phyloP scores from a whole-genome alignment of 768 basidiomycete genomes.

The Agaricus subrufescens region DNA sequence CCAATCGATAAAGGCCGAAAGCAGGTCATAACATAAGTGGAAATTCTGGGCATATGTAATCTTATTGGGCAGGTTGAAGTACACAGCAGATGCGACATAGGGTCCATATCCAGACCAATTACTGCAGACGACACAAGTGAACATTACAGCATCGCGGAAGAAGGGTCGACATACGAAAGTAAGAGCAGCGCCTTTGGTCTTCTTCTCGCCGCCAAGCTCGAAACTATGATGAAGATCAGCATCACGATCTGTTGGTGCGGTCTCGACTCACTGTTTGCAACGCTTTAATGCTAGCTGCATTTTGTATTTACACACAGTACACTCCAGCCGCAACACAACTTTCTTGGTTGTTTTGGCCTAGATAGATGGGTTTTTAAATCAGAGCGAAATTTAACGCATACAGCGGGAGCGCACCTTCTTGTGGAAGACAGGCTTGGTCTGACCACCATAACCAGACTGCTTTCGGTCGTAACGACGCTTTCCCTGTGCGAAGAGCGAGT shows the following conservation, averaged over 20 bases:
- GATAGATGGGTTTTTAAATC: neutral
- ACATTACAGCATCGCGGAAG: neutral
- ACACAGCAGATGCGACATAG: conserved; percentile 17
- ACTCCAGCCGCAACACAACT: conserved; percentile 96
- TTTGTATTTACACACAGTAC: conserved; percentile 98
- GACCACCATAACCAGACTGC: conserved; percentile 98
- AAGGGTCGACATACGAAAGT: conserved; percentile 69
- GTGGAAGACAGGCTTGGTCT: conserved; percentile 99
- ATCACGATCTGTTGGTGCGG: neutral
- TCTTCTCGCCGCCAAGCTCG: conserved; percentile 99
- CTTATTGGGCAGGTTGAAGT: conserved; percentile 22
- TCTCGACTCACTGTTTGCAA: conserved; percentile 88
- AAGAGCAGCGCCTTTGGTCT: conserved; percentile 96
- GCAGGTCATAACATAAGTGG: neutral
- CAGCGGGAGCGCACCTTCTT: conserved; percentile 71
- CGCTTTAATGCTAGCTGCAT: conserved; percentile 95
- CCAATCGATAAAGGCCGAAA: neutral
- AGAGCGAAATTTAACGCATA: neutral
- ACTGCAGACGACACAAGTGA: conserved; percentile 3
- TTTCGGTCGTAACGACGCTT: conserved; percentile 99
- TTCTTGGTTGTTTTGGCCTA: conserved; percentile 99
- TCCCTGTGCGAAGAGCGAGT: conserved; percentile 95
- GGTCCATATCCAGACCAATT: conserved; percentile 20
- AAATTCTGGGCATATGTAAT: conserved; percentile 17
- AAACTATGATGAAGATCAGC: conserved; percentile 49